Conservation (phyloP, 2,329 filamentous ascomycete genomes). For the Lasiodiplodia sp. region DNA sequence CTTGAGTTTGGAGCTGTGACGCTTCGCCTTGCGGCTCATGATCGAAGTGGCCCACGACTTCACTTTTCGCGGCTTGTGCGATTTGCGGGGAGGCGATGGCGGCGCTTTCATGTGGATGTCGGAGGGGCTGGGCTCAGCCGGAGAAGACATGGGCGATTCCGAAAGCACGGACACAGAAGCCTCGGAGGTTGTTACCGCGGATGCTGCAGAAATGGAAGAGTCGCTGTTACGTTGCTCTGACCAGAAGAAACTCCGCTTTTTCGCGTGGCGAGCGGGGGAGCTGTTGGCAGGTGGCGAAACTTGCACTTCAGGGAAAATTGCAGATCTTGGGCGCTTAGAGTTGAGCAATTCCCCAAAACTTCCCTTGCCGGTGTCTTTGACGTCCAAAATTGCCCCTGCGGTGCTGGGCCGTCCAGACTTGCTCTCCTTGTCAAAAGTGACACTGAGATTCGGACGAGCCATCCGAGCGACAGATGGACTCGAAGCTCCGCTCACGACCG, state of each 20-base stretch:
- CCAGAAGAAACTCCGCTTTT: constrained; percentile 49
- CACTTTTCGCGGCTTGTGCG: constrained; percentile 68
- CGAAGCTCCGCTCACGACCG: constrained; percentile 69
- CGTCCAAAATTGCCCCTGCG: constrained; percentile 72
- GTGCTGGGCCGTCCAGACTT: constrained; percentile 65
- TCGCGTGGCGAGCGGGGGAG: constrained; percentile 36
- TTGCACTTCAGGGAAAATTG: constrained; percentile 37
- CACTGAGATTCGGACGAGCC: constrained; percentile 47
- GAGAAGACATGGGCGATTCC: constrained; percentile 23
- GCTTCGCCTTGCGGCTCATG: constrained; percentile 67
- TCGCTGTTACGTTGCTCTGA: constrained; percentile 61
- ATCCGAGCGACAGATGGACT: constrained; percentile 54
- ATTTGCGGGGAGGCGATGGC: constrained; percentile 27
- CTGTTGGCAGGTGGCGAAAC: constrained; percentile 34
- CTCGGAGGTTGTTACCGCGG: constrained; percentile 44
- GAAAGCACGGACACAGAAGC: constrained; percentile 40
- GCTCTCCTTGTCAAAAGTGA: constrained; percentile 50
- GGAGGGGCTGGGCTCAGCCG: constrained; percentile 20
- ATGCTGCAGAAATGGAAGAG: constrained; percentile 38
- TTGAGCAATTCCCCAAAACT: constrained; percentile 39
- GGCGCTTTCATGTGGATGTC: background rate
- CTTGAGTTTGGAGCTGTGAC: constrained; percentile 57
- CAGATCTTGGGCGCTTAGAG: constrained; percentile 48
- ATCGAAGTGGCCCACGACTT: constrained; percentile 76
- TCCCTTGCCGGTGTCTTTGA: constrained; percentile 36